Conservation (phyloP, 2,329 filamentous ascomycete species). For the Gaeumannomyces tritici region DNA sequence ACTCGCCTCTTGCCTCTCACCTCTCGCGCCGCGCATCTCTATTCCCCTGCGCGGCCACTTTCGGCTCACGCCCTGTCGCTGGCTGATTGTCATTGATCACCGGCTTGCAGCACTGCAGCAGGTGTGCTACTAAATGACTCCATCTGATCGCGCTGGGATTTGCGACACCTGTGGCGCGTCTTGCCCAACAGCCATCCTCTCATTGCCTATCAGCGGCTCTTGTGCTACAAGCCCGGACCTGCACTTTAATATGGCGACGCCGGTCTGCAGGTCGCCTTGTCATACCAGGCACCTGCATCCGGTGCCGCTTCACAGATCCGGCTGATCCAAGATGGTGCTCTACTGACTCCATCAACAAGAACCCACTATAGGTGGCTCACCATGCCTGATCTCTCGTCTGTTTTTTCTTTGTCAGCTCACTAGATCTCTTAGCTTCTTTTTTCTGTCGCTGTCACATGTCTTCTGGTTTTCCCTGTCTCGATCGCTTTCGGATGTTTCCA, state of each 20-base stretch:
- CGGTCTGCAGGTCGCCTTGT: not conserved
- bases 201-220: not conserved
- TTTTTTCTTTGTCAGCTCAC: not conserved
- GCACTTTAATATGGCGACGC: not conserved
- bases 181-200: not conserved
- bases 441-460: too few species aligned
- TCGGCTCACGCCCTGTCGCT: too few species aligned
- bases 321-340: not conserved
- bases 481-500: too few species aligned
- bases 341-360: not conserved
- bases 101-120: not conserved
- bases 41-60: not conserved
- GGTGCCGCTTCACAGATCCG: not conserved
- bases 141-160: not conserved
- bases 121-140: not conserved
- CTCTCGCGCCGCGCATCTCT: too few species aligned
- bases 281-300: not conserved
- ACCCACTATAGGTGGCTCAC: not conserved
- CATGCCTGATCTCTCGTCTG: not conserved
- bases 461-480: too few species aligned
- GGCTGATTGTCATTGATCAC: not conserved
- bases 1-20: not conserved
- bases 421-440: not conserved
- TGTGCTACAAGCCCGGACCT: not conserved
- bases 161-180: not conserved